These are phyloP conservation scores for Urtica urens DNA, from an alignment of 306 rosid species.

Conservation along the genomic window DNA sequence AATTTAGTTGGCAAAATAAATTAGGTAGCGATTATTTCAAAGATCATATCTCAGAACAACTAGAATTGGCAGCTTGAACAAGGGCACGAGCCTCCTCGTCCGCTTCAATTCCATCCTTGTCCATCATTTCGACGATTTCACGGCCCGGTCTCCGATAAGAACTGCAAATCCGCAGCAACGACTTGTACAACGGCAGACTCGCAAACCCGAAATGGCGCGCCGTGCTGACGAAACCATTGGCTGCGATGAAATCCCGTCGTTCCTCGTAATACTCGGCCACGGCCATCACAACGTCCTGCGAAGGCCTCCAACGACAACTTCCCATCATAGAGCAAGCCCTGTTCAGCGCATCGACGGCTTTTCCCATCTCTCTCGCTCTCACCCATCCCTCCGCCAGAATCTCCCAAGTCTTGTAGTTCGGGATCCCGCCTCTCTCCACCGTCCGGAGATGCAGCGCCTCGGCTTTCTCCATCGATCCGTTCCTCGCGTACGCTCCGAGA, in stretches of 20 bases:
- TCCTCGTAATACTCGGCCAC: constrained; percentile 46
- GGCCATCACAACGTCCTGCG: constrained; percentile 30
- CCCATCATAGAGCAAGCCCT: constrained; percentile 37
- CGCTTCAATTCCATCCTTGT: constrained; percentile 33
- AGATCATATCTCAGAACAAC: not conserved
- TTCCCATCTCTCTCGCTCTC: constrained; percentile 34
- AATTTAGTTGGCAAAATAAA: no score
- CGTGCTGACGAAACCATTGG: constrained; percentile 26
- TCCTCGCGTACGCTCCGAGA: constrained; percentile 72
- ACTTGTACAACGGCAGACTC: constrained; percentile 41
- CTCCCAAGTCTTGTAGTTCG: constrained; percentile 90
- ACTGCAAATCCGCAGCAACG: constrained; percentile 43
- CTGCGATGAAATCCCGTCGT: constrained; percentile 36
- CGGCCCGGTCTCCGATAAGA: constrained; percentile 29
- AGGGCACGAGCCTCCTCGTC: constrained; percentile 43
- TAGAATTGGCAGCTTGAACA: constrained; percentile 19
- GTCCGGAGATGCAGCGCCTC: constrained; percentile 56
- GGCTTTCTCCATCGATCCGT: constrained; percentile 59
- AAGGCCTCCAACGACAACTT: constrained; percentile 58
- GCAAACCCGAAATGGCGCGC: constrained; percentile 33
- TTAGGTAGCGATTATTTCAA: no score
- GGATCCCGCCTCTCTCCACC: constrained; percentile 62
- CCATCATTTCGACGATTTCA: constrained; percentile 48
- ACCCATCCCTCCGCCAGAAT: constrained; percentile 73
- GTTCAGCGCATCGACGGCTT: constrained; percentile 48